Evolutionary conservation across 2,329 filamentous ascomycete species (phyloP), one percentile per base, ranked within the genome.

Genomic region (Arthroderma sp.): DNA sequence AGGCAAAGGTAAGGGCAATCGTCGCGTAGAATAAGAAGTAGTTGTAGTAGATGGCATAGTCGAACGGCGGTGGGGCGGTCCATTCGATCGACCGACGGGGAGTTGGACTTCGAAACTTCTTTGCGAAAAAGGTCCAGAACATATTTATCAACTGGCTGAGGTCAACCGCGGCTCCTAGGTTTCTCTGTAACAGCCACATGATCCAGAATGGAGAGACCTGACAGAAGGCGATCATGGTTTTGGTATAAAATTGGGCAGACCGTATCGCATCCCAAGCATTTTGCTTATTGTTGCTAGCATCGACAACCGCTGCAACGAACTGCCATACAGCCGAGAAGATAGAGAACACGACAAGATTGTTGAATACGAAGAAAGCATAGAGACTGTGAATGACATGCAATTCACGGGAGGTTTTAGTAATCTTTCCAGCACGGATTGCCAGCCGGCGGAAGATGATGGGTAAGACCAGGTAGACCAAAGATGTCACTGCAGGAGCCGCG

Each of bases 11-110:
- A 10, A 98, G 71, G 0, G 86, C 83, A 30, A 96, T 84, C 0
- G 89, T 95, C 27, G 83, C 73, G 67, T 96, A 98, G 66, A 86
- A 98, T 29, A 96, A 71, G 64, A 95, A 95, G 63, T 94, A 96
- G 64, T 95, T 96, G 74, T 95, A 98, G 67, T 96, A 96, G 54
- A 79, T 86, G 47, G 91, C 86, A 58, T 95, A 96, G 54, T 96
- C 88, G 61, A 98, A 95, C 0, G 85, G 72, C 2, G 86, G 88
- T 1, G 91, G 91, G 3, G 91, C 91, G 0, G 88, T 94, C 58
- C 91, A 77, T 62, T 94, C 86, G 53, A 96, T 96, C 53, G 91
- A 71, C 61, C 94, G 83, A 53, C 91, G 76, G 4, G 91, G 91
- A 2, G 91, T 96, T 3, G 89, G 89, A 49, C 78, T 82, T 28